Evolutionary conservation across 2,329 filamentous ascomycete species (phyloP), one percentile per base, ranked within the genome.

Genomic region (Paracamarosporium sp.): DNA sequence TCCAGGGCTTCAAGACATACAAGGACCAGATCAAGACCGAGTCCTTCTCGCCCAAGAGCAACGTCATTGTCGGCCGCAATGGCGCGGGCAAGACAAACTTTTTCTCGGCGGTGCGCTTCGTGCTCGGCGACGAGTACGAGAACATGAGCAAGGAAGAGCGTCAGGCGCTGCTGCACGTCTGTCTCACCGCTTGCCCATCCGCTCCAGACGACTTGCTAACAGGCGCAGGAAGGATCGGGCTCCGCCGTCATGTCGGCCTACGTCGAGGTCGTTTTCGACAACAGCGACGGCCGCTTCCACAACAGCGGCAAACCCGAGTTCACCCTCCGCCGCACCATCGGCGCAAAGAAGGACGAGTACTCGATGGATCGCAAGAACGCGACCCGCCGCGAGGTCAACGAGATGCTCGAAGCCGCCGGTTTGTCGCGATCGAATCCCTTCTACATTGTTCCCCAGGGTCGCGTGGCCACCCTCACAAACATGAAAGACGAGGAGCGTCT

Each of bases 1-100:
- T 99, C 76, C 95, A 99, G 79, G 95, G 95, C 88, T 99, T 99
- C 82, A 99, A 99, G 82, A 97, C 93, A 85, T 99, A 99, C 87
- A 99, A 99, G 85, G 94, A 99, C 75, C 96, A 99, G 78, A 98
- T 93, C 51, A 92, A 97, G 76, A 97, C 98, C 76, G 95, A 99
- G 76, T 94, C 94, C 60, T 99, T 99, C 80, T 98, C 94, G 43
- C 90, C 94, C 52, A 96, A 96, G 72, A 95, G 94, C 72, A 99
- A 99, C 82, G 93, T 99, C 67, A 96, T 99, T 71, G 95, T 99
- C 72, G 95, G 95, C 67, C 94, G 95, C 82, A 99, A 99, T 88
- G 95, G 95, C 66, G 98, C 95, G 2, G 95, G 95, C 73, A 99
- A 99, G 85, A 97, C 93, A 78, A 99, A 99, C 81, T 99, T 99